Evolutionary conservation across 139 green algal species (phyloP), one percentile per base, ranked within the genome.

Genomic region (Pseudopediastrum boryanum): DNA sequence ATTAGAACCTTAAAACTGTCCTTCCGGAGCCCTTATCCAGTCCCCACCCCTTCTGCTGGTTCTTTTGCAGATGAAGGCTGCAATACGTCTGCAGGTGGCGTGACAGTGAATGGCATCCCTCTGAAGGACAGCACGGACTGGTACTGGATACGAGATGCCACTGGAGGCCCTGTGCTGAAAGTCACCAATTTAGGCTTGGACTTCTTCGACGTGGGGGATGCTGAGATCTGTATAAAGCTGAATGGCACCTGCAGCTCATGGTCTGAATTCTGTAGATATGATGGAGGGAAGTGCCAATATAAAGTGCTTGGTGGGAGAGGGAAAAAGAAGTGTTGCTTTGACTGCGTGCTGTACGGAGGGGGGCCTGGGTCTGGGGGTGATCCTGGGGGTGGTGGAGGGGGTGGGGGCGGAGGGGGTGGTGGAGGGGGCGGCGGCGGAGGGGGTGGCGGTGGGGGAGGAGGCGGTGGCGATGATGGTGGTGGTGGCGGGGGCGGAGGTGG

Each of bases 291-390:
- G 48, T 80, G 46, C 46, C 16, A 16, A 12, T 56, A n/a, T 19
- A 52, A 44, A 8, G 33, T 80, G 2, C 29, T 72, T n/a, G 74
- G 74, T 2, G 74, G 74, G 35, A 73, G 31, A 7, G 46, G 27
- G 29, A 4, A 5, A 2, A n/a, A 43, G 5, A 65, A 29, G 9
- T 80, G 74, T 29, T 80, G 74, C 56, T 73, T 80, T 61, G 38
- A 4, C 0, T 80, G 74, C n/a, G 74, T 73, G 46, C 64, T 80
- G 36, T 80, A 80, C 43, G 74, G 74, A 8, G 74, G 74, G 13
- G 74, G 74, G 19, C 59, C 59, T 19, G 74, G 74, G 9, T 13
- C 27, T 16, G 74, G 74, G 2, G 74, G 59, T 35, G 59, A 80
- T 4, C 43, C 59, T 6, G 35, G 43, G 2, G 43, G 72, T 23